These are phyloP conservation scores for Crithidia bombi DNA, from an alignment of 208 protist genomes.

Conservation along the genomic window DNA sequence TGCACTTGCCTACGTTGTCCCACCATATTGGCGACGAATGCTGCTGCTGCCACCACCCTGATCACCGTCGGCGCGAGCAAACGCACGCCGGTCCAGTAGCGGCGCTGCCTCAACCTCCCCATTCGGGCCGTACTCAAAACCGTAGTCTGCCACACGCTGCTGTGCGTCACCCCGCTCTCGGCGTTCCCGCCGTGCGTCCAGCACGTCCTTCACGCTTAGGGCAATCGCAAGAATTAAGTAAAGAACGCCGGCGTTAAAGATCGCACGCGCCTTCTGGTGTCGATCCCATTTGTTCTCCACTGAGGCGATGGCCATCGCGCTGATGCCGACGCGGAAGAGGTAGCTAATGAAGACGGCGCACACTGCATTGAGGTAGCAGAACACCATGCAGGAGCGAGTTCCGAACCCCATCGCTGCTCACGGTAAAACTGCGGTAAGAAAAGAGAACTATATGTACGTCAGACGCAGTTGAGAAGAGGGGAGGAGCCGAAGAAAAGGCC, in stretches of 20 bases:
- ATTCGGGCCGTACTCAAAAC: not conserved
- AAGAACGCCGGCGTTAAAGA: constrained; percentile 62
- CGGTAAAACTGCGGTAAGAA: constrained; percentile 1
- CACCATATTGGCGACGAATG: not conserved
- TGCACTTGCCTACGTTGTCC: not conserved
- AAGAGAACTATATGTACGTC: not conserved
- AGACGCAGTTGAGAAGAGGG: constrained; percentile 6
- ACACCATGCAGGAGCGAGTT: constrained; percentile 70
- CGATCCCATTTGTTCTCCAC: constrained; percentile 61
- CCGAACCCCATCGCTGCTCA: constrained; percentile 48
- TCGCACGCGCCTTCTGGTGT: constrained; percentile 63
- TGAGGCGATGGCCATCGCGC: constrained; percentile 65
- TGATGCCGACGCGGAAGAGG: constrained; percentile 70
- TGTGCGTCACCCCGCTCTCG: constrained; percentile 3
- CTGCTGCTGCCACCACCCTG: not conserved
- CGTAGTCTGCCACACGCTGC: constrained; percentile 30
- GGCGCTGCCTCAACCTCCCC: constrained; percentile 11
- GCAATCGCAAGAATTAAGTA: constrained; percentile 64
- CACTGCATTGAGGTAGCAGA: constrained; percentile 74
- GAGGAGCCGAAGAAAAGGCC: too few species aligned
- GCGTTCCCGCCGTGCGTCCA: constrained; percentile 25
- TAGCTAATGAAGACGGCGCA: constrained; percentile 80
- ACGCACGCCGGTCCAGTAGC: constrained; percentile 27
- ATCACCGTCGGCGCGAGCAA: not conserved
- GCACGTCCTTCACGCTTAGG: constrained; percentile 36